Percentiles rank a stretch among this genome's conserved stretches.
These are phyloP conservation scores for Penstemon barbatus DNA, from an alignment of 257 asterid genomes.

Conservation along the genomic window DNA sequence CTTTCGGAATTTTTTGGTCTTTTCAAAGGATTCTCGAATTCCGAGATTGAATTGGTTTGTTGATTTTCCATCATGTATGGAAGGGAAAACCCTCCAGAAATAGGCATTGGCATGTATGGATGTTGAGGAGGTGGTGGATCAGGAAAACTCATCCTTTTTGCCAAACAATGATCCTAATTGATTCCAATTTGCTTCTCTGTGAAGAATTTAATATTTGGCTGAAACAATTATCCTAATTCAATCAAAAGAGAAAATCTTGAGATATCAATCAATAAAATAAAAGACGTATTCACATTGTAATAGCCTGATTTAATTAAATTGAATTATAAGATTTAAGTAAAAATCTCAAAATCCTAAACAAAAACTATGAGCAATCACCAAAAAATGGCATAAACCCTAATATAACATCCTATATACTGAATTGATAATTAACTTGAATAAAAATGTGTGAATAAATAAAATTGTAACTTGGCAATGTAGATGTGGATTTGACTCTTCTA, in stretches of 20 bases:
- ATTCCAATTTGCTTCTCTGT: constrained; percentile 4
- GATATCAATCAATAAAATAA: constrained; percentile 11
- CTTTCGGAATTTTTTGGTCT: constrained; percentile 43
- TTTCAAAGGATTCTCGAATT: constrained; percentile 41
- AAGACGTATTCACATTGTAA: constrained; percentile 15
- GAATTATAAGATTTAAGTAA: not conserved
- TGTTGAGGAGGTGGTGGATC: constrained; percentile 45
- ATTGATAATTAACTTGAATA: not conserved
- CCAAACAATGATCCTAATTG: constrained; percentile 5
- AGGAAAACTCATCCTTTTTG: constrained; percentile 58
- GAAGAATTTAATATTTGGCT: constrained; percentile 9
- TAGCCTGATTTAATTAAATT: not conserved
- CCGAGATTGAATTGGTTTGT: constrained; percentile 35
- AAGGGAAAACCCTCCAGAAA: constrained; percentile 46
- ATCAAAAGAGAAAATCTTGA: not conserved
- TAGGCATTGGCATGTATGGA: constrained; percentile 35
- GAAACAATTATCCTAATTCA: constrained; percentile 23
- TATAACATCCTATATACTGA: not conserved
- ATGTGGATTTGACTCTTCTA: constrained; percentile 15
- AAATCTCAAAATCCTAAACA: not conserved
- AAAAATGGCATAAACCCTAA: not conserved
- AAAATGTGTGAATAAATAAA: constrained; percentile 18
- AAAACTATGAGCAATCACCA: constrained; percentile 1
- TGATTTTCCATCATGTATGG: constrained; percentile 33
- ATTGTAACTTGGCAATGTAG: not conserved